Percentiles rank a stretch among this genome's conserved stretches.
These are phyloP conservation scores for Senecio squalidus DNA, from an alignment of 140 eudicot genomes.

Conservation along the genomic window DNA sequence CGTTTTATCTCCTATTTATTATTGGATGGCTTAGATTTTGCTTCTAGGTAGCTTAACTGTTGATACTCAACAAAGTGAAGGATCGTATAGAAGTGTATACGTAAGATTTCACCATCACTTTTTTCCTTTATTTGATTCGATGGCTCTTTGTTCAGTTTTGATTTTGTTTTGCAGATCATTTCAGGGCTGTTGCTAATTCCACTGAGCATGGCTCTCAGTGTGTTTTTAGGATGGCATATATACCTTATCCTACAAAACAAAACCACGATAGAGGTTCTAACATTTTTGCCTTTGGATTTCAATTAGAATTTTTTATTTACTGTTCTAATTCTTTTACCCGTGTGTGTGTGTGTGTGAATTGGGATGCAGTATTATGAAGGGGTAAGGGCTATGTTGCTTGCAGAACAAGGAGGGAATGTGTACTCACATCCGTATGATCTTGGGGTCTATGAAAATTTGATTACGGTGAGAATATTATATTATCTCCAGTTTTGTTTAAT, in stretches of 20 bases:
- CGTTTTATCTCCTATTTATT: not conserved
- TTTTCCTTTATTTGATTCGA: not conserved
- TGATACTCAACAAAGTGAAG: conserved; percentile 43
- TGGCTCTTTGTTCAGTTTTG: conserved; percentile 2
- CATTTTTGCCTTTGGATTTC: not conserved
- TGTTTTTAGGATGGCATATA: conserved; percentile 75
- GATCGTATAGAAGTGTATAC: conserved; percentile 50
- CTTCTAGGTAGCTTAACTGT: conserved; percentile 71
- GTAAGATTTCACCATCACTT: conserved; percentile 22
- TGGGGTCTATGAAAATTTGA: conserved; percentile 70
- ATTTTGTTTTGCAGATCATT: conserved; percentile 48
- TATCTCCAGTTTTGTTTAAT: not conserved
- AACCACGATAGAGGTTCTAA: conserved; percentile 82
- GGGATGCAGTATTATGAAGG: conserved; percentile 77
- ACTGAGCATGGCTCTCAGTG: conserved; percentile 49
- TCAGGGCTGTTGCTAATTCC: conserved; percentile 63
- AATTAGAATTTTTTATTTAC: not conserved
- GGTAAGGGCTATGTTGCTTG: conserved; percentile 94
- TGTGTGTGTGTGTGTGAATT: too few species aligned
- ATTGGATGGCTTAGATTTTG: conserved; percentile 46
- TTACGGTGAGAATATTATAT: conserved; percentile 40
- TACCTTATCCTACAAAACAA: conserved; percentile 68
- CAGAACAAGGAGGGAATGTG: conserved; percentile 79
- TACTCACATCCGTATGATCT: conserved; percentile 82
- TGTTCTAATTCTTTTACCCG: not conserved